Conservation (phyloP, 306 rosid genomes). For the Quercus berberidifolia region DNA sequence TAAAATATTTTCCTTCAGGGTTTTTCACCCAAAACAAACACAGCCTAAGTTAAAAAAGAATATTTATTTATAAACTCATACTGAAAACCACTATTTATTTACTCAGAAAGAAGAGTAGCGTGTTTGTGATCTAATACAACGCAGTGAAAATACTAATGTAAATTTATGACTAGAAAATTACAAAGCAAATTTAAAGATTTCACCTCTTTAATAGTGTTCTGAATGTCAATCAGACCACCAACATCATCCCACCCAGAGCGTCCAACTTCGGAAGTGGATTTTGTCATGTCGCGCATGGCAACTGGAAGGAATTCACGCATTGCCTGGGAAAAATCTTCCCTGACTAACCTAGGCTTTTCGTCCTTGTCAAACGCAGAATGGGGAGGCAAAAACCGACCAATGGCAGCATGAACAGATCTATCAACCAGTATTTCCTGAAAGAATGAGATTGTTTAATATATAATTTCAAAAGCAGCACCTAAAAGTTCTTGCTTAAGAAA, state of each 20-base stretch:
- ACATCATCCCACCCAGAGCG: slow-evolving; percentile 97
- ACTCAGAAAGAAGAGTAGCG: not conserved
- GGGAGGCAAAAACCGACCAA: slow-evolving; percentile 62
- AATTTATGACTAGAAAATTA: not conserved
- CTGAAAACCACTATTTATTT: not conserved
- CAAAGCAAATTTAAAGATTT: not conserved
- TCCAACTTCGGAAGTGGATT: slow-evolving; percentile 68
- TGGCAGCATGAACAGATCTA: slow-evolving; percentile 89
- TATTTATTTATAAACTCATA: not conserved
- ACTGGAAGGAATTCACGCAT: slow-evolving; percentile 92
- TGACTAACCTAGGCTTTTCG: slow-evolving; percentile 57
- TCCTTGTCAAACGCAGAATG: slow-evolving; percentile 32
- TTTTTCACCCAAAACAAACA: too few relatives aligned
- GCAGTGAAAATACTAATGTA: not conserved
- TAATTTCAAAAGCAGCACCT: slow-evolving; percentile 8
- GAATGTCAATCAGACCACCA: slow-evolving; percentile 88
- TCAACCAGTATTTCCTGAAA: slow-evolving; percentile 91
- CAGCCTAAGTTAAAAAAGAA: not conserved
- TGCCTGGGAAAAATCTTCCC: slow-evolving; percentile 80
- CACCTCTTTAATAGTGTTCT: slow-evolving; percentile 83
- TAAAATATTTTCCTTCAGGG: too few relatives aligned
- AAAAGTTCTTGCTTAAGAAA: not conserved
- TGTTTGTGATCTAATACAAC: not conserved
- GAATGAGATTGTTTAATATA: slow-evolving; percentile 5
- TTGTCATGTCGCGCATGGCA: slow-evolving; percentile 91